Percentiles rank a stretch among this genome's conserved stretches.
Conservation (phyloP, 805 yeast species). For the Saturnispora silvae region DNA sequence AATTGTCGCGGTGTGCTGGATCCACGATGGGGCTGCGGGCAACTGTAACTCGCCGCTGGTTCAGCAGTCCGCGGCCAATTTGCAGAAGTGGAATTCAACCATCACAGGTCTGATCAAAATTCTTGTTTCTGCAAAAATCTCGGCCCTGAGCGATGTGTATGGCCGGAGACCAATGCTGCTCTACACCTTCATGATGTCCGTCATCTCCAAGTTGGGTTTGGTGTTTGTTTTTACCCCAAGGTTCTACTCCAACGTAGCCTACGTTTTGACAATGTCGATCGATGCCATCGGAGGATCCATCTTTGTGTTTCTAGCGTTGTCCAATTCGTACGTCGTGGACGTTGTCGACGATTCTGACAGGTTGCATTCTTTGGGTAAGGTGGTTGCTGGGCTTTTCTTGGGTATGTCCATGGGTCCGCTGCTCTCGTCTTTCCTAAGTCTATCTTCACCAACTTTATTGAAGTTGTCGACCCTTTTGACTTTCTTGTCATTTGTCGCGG, state of each 20-base stretch:
- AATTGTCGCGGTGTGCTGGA: conserved; percentile 31
- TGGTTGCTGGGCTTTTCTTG: conserved; percentile 46
- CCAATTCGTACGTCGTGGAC: conserved; percentile 66
- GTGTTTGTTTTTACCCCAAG: conserved; percentile 18
- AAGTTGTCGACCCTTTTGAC: conserved; percentile 21
- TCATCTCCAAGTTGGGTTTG: conserved; percentile 12
- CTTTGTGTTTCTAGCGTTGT: conserved; percentile 42
- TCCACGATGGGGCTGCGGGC: conserved; percentile 13
- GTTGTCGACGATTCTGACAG: conserved; percentile 54
- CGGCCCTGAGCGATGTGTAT: conserved; percentile 50
- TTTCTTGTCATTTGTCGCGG: conserved; percentile 26
- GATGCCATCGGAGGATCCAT: conserved; percentile 55
- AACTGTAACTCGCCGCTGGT: conserved; percentile 31
- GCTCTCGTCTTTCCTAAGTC: conserved; percentile 32
- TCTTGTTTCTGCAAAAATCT: conserved; percentile 50
- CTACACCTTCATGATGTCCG: conserved; percentile 15
- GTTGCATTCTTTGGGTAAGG: conserved; percentile 45
- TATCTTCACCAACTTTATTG: conserved; percentile 21
- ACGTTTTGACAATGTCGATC: conserved; percentile 35
- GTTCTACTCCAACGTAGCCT: conserved; percentile 25
- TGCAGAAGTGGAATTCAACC: conserved; percentile 36
- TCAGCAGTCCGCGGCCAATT: conserved; percentile 35
- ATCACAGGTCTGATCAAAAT: conserved; percentile 35
- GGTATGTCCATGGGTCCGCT: conserved; percentile 62
- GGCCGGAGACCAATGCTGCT: conserved; percentile 49